Conservation (phyloP, 148 eudicot genomes). For the Rhododendron mucronatum region DNA sequence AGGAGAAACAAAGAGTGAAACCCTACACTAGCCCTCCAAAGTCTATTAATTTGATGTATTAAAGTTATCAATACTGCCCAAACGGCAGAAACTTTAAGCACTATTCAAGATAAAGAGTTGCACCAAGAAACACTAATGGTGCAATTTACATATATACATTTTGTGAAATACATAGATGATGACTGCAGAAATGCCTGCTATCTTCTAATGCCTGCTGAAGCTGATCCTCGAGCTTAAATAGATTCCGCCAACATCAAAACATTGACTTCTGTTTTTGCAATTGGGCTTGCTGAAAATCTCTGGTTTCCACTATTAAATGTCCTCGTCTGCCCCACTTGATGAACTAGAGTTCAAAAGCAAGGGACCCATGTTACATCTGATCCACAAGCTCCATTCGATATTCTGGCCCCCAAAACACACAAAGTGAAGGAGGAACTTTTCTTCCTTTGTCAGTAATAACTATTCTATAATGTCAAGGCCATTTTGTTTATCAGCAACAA, state of each 20-base stretch:
- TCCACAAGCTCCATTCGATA: neutral
- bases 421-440: neutral
- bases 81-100: neutral
- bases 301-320: neutral
- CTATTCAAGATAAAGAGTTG: neutral
- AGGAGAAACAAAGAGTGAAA: neutral
- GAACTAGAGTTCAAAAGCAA: neutral
- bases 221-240: neutral
- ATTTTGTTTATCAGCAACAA: neutral
- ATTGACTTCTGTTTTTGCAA: neutral
- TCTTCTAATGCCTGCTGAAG: neutral
- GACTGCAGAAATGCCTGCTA: neutral
- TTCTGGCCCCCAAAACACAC: conserved; percentile 5
- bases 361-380: neutral
- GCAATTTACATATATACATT: neutral
- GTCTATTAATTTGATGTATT: neutral
- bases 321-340: neutral
- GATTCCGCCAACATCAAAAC: neutral
- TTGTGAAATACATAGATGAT: neutral
- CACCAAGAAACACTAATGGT: neutral
- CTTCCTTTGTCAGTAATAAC: neutral
- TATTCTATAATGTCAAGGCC: neutral
- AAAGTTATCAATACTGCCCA: neutral
- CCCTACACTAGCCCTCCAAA: neutral
- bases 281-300: neutral